Conservation (phyloP, 2,329 filamentous ascomycete species). For the Endocalyx cinctus region DNA sequence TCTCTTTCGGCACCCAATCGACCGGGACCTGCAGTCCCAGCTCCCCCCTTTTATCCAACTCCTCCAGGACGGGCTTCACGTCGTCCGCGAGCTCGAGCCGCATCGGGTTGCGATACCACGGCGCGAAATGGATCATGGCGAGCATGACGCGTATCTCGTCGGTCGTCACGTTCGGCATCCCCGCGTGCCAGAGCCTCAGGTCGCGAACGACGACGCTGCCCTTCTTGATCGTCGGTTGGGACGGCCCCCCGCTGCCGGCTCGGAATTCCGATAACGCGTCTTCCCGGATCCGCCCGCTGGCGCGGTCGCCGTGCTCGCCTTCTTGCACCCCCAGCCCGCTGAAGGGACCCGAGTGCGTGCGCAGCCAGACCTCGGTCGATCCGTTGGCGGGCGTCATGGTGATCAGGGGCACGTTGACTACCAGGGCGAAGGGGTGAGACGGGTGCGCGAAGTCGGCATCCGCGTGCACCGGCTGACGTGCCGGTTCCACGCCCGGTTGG, state of each 20-base stretch:
- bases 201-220: constrained; percentile 56
- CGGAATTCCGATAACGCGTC: constrained; percentile 34
- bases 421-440: constrained; percentile 48
- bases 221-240: constrained; percentile 48
- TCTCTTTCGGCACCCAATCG: constrained; percentile 39
- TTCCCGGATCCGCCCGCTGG: constrained; percentile 45
- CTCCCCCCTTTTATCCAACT: constrained; percentile 22
- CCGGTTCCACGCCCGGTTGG: constrained; percentile 31
- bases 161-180: constrained; percentile 55
- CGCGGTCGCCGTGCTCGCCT: constrained; percentile 45
- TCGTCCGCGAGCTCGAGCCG: constrained; percentile 48
- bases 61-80: constrained; percentile 39
- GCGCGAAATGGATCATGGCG: constrained; percentile 56
- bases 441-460: constrained; percentile 57
- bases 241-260: constrained; percentile 32
- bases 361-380: constrained; percentile 56
- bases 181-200: constrained; percentile 59
- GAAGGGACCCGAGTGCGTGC: constrained; percentile 42
- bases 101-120: constrained; percentile 56
- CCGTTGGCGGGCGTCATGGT: constrained; percentile 48
- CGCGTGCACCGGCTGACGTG: constrained; percentile 52
- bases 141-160: constrained; percentile 51
- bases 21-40: constrained; percentile 45
- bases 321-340: constrained; percentile 35
- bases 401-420: constrained; percentile 50